Base-by-base conservation (phyloP, 2,329 filamentous ascomycete genomes). In the Teratosphaeria nubilosa region DNA sequence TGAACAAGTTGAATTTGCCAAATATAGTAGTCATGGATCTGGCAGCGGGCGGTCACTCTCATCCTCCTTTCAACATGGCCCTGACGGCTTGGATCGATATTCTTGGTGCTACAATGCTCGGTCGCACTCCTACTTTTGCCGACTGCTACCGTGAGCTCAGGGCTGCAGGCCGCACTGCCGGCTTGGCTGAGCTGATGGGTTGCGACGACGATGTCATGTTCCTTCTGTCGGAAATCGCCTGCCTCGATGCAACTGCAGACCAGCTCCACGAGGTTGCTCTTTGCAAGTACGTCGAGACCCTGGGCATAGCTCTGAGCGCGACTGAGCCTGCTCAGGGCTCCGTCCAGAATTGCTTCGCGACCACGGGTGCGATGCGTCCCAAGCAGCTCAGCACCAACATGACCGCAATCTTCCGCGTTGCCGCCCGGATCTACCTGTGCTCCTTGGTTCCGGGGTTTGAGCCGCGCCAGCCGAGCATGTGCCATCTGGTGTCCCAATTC, bases 131-230 rank as follows among this genome's bases (percentile, higher is more conserved):
- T 7, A 83, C 84, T 9, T 97, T 96, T 69, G 91, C 94, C 4
- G 89, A 96, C 76, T 90, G 88, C n/a, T 99, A 97, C 76, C 86
- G 94, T 54, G 87, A 94, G 73, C 95, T 96, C 80, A 90, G 96
- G 73, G 82, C 96, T 55, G 77, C 73, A 54, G 76, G 78, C 25
- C 75, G 80, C 5, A 76, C 77, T 2, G 88, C 89, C 10, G 94
- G 94, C 11, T 82, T 99, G 41, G 86, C 87, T 56, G 91, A 95
- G 77, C 82, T 97, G 55, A 97, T 97, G 91, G 94, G 94, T 65
- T 97, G 94, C 73, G 92, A 97, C 63, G 94, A 99, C 75, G 85
- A 86, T 24, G 88, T 97, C 75, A 96, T 99, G 91, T 97, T 96
- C 74, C 80, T 97, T 67, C 95, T 99, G 72, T 95, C 91, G 1